These are phyloP conservation scores for Apiotrichum gracile DNA, from an alignment of 1,284 basidiomycete genomes.

Conservation along the genomic window DNA sequence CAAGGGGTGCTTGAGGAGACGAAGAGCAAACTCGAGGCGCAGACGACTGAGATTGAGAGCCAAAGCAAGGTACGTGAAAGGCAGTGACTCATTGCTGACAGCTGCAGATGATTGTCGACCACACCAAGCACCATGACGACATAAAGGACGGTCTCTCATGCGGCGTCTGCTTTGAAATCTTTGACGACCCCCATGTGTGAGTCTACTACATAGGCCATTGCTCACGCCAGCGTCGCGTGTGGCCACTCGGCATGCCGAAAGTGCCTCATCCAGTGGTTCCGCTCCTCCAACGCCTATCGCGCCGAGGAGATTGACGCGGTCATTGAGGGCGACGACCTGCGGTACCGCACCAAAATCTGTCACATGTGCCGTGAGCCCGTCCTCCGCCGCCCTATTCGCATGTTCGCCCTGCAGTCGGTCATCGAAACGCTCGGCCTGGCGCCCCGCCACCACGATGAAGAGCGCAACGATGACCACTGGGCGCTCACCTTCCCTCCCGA, in stretches of 20 bases:
- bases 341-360: constrained; percentile 39
- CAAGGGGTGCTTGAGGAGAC: constrained; percentile 5
- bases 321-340: constrained; percentile 21
- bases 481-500: constrained; percentile 27
- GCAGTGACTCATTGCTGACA: not conserved
- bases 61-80: constrained; percentile 5
- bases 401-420: constrained; percentile 32
- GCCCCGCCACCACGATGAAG: not conserved
- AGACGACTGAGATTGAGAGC: constrained; percentile 12
- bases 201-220: constrained; percentile 1
- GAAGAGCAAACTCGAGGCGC: constrained; percentile 5
- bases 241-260: constrained; percentile 42
- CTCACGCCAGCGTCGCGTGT: constrained; percentile 32
- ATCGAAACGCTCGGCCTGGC: constrained; percentile 29
- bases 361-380: constrained; percentile 40
- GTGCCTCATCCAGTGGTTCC: constrained; percentile 42
- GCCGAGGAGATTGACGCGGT: constrained; percentile 17
- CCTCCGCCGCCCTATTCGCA: constrained; percentile 33
- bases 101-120: constrained; percentile 10
- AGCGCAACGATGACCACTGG: constrained; percentile 28
- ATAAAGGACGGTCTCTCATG: constrained; percentile 37
- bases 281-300: constrained; percentile 33
- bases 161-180: constrained; percentile 37
- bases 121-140: constrained; percentile 23
- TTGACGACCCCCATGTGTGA: constrained; percentile 44